Conservation (phyloP, 2,329 filamentous ascomycete genomes). For the Pestalotiopsis sp. region DNA sequence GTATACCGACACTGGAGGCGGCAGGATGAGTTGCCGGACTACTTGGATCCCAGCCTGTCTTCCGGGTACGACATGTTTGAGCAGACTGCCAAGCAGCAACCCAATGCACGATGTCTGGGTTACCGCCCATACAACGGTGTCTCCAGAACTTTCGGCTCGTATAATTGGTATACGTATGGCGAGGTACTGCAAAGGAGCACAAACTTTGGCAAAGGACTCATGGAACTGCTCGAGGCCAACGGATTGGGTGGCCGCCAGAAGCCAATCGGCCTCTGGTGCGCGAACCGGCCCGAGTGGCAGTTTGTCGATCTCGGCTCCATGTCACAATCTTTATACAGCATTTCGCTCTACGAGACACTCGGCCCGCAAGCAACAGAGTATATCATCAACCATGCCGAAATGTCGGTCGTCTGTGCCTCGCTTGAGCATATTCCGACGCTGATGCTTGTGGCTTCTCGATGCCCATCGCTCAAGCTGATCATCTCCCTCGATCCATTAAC, state of each 20-base stretch:
- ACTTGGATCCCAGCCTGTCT: neutral
- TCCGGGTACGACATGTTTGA: neutral
- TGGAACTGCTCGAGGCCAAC: neutral
- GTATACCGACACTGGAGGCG: neutral
- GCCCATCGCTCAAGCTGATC: slow-evolving; percentile 1
- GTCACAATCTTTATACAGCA: neutral
- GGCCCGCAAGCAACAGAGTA: neutral
- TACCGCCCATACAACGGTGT: neutral
- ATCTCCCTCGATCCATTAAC: neutral
- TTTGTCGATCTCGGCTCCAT: neutral
- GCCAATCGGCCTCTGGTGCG: neutral
- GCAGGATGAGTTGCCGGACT: neutral
- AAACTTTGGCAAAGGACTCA: neutral
- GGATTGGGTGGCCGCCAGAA: neutral
- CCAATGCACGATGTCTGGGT: neutral
- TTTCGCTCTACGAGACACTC: neutral
- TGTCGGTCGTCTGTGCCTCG: neutral
- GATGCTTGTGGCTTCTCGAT: neutral
- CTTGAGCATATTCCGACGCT: neutral
- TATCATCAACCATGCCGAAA: neutral
- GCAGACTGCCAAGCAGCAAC: neutral
- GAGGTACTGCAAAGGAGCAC: neutral
- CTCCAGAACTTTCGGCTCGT: neutral
- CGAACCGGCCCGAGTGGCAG: slow-evolving; percentile 1
- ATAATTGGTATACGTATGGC: neutral